Base-by-base conservation (phyloP, 164 flowering plant genomes). In the Nymphaea colorata region DNA sequence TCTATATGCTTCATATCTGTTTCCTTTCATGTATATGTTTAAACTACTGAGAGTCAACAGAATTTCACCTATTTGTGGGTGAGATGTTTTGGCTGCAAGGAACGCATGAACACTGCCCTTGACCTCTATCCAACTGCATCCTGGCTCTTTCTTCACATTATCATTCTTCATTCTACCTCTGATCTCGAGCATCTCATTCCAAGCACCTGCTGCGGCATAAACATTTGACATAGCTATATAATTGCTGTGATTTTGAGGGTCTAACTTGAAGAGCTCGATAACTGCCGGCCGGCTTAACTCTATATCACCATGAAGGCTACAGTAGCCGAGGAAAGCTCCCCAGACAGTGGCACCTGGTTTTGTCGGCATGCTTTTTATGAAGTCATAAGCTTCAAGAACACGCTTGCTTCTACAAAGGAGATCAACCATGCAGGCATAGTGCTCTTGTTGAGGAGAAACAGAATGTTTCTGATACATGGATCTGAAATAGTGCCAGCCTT, bases 101-200 rank as follows among this genome's bases (percentile, higher is more conserved):
- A 77, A 74, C 64, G 69, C 70, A 42, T 74, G 76, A 59, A 71
- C 53, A 18, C 70, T 73, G 61, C 55, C 64, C 44, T 69, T 71
- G 44, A 71, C 44, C 70, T 77, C 77, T 16, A 77, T 43, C 79
- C 75, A 77, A 67, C 79, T 77, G 65, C 75, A 77, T 53, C 77
- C 75, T 3, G 72, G 72, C 36, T 71, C 73, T 47, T 76, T 73
- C 17, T 63, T 69, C 5, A 69, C 41, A 53, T 64, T 44, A 17
- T 2, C 47, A 3, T 14, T 64, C 64, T 66, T 72, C 72, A 69
- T 72, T 44, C 44, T 62, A 18, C 66, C 66, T 55, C 70, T 66
- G 25, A 72, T 66, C 62, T 63, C 59, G 42, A 43, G 44, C 4
- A 69, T 55, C 44, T 67, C 61, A 44, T 63, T 17, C 73, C 78